Conservation (phyloP, 805 yeast species). For the Saturnispora mendoncae region DNA sequence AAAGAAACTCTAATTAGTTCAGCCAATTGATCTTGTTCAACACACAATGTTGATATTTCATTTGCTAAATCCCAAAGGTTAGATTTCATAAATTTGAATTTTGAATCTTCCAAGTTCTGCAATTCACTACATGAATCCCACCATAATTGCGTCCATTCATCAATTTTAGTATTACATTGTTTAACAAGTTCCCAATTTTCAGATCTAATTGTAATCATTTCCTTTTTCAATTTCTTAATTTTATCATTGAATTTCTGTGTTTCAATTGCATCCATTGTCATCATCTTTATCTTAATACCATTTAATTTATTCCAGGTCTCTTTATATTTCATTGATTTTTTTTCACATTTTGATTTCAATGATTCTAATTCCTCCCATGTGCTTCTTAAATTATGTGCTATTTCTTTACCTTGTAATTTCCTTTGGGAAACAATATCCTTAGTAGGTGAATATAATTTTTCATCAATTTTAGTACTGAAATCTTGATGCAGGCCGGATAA, state of each 20-base stretch:
- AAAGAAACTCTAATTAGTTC: slow-evolving; percentile 59
- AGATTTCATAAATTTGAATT: slow-evolving; percentile 58
- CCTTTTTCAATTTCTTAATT: slow-evolving; percentile 39
- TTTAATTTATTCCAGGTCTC: slow-evolving; percentile 50
- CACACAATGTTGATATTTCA: slow-evolving; percentile 65
- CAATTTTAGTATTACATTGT: slow-evolving; percentile 46
- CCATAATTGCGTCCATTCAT: slow-evolving; percentile 70
- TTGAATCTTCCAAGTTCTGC: slow-evolving; percentile 63
- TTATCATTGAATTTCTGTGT: slow-evolving; percentile 51
- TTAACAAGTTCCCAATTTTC: slow-evolving; percentile 51
- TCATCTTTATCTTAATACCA: slow-evolving; percentile 50
- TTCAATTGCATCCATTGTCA: slow-evolving; percentile 67
- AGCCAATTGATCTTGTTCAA: slow-evolving; percentile 67
- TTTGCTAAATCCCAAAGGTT: slow-evolving; percentile 76
- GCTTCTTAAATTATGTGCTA: slow-evolving; percentile 43
- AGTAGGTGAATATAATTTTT: slow-evolving; percentile 45
- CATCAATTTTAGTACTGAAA: slow-evolving; percentile 40
- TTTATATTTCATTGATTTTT: slow-evolving; percentile 42
- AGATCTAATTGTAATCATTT: slow-evolving; percentile 35
- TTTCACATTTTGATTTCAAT: slow-evolving; percentile 30
- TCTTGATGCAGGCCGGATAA: slow-evolving; percentile 49
- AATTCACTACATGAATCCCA: slow-evolving; percentile 47
- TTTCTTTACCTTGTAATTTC: slow-evolving; percentile 44
- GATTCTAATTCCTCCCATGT: slow-evolving; percentile 16
- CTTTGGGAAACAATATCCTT: slow-evolving; percentile 42